Conservation (phyloP, 2,329 filamentous ascomycete genomes). For the Aspergillus flavus region DNA sequence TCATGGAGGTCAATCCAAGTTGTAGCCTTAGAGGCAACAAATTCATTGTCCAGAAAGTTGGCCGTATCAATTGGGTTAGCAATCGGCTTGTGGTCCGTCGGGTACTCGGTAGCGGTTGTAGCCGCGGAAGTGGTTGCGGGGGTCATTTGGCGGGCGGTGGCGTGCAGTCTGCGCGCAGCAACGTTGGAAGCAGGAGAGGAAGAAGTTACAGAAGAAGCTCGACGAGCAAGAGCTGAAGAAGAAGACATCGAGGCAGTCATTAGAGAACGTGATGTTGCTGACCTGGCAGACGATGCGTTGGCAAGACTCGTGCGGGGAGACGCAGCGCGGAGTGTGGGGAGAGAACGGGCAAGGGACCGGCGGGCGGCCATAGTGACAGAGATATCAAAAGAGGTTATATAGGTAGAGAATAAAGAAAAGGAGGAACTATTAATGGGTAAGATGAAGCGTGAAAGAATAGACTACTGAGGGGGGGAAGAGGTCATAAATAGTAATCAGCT, state of each 20-base stretch:
- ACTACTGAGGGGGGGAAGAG: background rate
- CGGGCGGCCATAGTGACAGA: conserved; percentile 39
- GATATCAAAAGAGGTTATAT: background rate
- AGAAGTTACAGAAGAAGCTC: conserved; percentile 17
- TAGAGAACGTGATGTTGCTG: conserved; percentile 29
- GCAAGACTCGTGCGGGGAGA: conserved; percentile 39
- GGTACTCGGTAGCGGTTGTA: conserved; percentile 56
- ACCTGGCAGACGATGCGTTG: conserved; percentile 26
- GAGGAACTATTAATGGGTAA: background rate
- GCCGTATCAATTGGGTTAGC: conserved; percentile 58
- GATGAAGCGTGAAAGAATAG: background rate
- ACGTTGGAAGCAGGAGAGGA: conserved; percentile 25
- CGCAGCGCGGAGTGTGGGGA: conserved; percentile 42
- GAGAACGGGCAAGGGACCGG: conserved; percentile 38
- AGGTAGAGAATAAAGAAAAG: background rate
- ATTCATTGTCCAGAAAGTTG: conserved; percentile 68
- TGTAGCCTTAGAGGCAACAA: conserved; percentile 59
- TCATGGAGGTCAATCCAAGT: conserved; percentile 68
- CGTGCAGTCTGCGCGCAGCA: conserved; percentile 49
- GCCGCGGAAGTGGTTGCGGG: conserved; percentile 54
- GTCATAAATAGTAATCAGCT: background rate
- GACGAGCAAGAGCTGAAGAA: conserved; percentile 22
- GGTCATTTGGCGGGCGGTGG: conserved; percentile 55
- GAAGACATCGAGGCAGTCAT: conserved; percentile 24
- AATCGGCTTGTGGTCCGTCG: conserved; percentile 59